Conservation (phyloP, 306 rosid species). For the Luffa aegyptiaca region DNA sequence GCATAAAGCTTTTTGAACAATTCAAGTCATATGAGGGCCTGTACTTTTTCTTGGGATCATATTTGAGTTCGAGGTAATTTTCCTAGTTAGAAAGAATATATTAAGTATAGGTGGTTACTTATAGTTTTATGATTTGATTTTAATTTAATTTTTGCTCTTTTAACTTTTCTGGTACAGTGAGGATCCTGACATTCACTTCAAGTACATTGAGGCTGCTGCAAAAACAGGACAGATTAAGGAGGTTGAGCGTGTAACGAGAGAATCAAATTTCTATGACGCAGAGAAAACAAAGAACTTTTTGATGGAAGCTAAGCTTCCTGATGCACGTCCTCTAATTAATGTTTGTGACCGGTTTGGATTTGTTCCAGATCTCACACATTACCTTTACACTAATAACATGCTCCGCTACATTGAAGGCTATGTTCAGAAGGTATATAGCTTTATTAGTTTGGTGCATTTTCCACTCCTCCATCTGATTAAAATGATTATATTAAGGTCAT, state of each 20-base stretch:
- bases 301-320: conserved; percentile 98
- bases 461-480: neutral
- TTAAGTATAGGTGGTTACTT: conserved; percentile 9
- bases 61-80: conserved; percentile 86
- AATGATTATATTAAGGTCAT: neutral
- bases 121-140: neutral
- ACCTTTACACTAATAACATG: conserved; percentile 92
- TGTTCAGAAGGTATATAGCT: conserved; percentile 79
- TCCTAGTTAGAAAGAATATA: neutral
- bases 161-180: conserved; percentile 54
- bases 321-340: conserved; percentile 94
- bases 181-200: conserved; percentile 99
- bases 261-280: conserved; percentile 89
- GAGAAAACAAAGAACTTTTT: conserved; percentile 95
- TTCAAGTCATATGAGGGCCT: conserved; percentile 94
- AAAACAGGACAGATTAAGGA: conserved; percentile 99
- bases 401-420: conserved; percentile 98
- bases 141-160: neutral
- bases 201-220: conserved; percentile 98
- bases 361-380: conserved; percentile 98
- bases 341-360: conserved; percentile 98
- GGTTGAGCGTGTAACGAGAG: conserved; percentile 98
- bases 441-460: neutral
- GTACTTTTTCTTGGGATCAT: conserved; percentile 95
- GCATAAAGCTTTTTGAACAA: conserved; percentile 96